phyloP scores from a whole-genome alignment of 2,329 filamentous ascomycete species.

The Teratosphaeria destructans region DNA sequence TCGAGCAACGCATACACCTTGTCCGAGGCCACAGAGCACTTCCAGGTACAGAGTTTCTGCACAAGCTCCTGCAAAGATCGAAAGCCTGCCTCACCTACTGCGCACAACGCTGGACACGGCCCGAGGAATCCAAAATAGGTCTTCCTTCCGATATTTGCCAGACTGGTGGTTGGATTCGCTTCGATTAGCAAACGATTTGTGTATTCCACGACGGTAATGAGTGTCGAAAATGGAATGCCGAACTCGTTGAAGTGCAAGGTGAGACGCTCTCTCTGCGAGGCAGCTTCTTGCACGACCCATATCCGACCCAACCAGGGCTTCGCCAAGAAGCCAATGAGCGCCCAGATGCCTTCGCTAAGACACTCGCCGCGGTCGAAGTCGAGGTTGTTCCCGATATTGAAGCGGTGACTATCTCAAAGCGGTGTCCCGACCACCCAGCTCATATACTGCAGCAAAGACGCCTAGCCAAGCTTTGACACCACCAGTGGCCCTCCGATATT shows the following conservation, averaged over 20 bases:
- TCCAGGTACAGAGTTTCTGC: background rate
- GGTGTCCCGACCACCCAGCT: background rate
- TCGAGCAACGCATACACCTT: background rate
- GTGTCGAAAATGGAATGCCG: background rate
- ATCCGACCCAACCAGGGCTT: background rate
- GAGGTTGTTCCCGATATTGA: background rate
- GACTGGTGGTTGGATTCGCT: background rate
- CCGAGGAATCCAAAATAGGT: background rate
- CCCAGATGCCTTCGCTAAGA: background rate
- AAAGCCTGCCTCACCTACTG: background rate
- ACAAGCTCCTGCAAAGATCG: background rate
- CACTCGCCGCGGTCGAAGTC: background rate
- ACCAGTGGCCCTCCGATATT: background rate
- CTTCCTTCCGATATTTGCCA: background rate
- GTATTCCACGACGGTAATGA: background rate
- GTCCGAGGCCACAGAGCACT: background rate
- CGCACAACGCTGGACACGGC: background rate
- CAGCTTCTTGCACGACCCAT: background rate
- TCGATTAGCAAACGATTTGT: background rate
- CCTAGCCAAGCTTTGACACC: background rate
- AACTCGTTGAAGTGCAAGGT: background rate
- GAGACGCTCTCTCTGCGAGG: background rate
- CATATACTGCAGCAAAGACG: background rate
- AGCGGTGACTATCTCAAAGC: background rate
- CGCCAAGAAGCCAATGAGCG: background rate